These are phyloP conservation scores for Nepenthes mirabilis DNA, from an alignment of 148 eudicot species.

Conservation along the genomic window DNA sequence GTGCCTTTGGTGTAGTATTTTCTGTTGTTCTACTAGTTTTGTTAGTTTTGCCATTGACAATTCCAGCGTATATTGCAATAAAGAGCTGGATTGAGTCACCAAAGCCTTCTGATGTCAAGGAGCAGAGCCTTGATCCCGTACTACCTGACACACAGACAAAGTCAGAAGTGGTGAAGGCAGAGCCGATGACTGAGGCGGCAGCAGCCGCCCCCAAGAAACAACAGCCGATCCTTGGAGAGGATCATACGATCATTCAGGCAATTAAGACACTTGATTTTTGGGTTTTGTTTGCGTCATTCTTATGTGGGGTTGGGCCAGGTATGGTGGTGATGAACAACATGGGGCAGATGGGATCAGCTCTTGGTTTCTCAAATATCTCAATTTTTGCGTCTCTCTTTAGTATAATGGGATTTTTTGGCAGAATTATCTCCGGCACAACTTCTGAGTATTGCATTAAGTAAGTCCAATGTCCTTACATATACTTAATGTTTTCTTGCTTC, in stretches of 20 bases:
- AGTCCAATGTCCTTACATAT: slow-evolving; percentile 16
- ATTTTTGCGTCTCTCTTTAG: slow-evolving; percentile 77
- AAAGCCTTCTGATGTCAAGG: slow-evolving; percentile 22
- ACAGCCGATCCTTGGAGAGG: slow-evolving; percentile 65
- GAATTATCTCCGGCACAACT: too few species aligned
- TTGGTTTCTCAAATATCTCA: slow-evolving; percentile 73
- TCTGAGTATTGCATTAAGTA: slow-evolving; percentile 75
- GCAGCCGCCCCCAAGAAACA: slow-evolving; percentile 1
- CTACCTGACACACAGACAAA: slow-evolving; percentile 5
- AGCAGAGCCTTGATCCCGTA: slow-evolving; percentile 20
- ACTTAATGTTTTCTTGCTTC: neutral
- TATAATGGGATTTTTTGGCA: slow-evolving; percentile 34
- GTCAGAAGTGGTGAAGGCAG: slow-evolving; percentile 1
- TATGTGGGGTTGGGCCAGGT: slow-evolving; percentile 24
- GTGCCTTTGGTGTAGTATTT: slow-evolving; percentile 21
- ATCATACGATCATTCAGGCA: slow-evolving; percentile 72
- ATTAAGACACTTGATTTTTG: slow-evolving; percentile 63
- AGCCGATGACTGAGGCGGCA: slow-evolving; percentile 3
- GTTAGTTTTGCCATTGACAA: slow-evolving; percentile 31
- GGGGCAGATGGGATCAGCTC: slow-evolving; percentile 91
- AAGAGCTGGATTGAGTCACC: slow-evolving; percentile 7
- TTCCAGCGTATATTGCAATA: slow-evolving; percentile 32
- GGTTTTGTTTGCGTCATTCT: slow-evolving; percentile 4
- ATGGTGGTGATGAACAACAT: slow-evolving; percentile 80
- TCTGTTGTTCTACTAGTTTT: slow-evolving; percentile 26